Percentiles rank a stretch among this genome's conserved stretches.
These are phyloP conservation scores for Mucor sp. DNA, from an alignment of 371 early-diverging fungal genomes.

Conservation along the genomic window DNA sequence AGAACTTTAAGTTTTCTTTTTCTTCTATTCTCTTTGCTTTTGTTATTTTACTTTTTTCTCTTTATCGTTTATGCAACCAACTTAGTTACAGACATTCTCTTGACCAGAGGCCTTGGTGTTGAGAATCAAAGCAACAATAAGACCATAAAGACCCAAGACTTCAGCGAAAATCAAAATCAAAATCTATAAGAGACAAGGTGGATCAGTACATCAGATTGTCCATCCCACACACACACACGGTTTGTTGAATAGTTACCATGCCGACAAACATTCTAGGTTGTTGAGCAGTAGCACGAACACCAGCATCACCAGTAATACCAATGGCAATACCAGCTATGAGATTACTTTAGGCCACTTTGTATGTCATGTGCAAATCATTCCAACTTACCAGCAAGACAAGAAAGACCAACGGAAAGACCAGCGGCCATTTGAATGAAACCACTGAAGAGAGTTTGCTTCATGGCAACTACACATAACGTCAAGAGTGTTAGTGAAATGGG, in stretches of 20 bases:
- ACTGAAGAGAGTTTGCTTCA: constrained; percentile 61
- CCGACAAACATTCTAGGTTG: constrained; percentile 95
- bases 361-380: not conserved
- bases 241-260: constrained; percentile 54
- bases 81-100: constrained; percentile 32
- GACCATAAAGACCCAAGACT: constrained; percentile 93
- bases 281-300: constrained; percentile 90
- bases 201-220: not conserved
- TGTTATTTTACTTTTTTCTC: not conserved
- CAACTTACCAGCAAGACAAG: constrained; percentile 74
- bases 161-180: constrained; percentile 99
- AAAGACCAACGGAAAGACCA: constrained; percentile 92
- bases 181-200: constrained; percentile 34
- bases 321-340: constrained; percentile 90
- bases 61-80: not conserved
- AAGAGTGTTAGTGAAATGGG: not conserved
- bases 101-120: constrained; percentile 81
- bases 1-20: not conserved
- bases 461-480: constrained; percentile 40
- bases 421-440: constrained; percentile 94
- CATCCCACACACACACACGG: not conserved
- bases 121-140: constrained; percentile 95
- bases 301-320: constrained; percentile 96
- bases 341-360: not conserved
- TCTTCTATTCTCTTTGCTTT: not conserved